Percentiles rank a stretch among this genome's conserved stretches.
Conservation (phyloP, 176 grass and related monocot species). For the Lolium multiflorum region DNA sequence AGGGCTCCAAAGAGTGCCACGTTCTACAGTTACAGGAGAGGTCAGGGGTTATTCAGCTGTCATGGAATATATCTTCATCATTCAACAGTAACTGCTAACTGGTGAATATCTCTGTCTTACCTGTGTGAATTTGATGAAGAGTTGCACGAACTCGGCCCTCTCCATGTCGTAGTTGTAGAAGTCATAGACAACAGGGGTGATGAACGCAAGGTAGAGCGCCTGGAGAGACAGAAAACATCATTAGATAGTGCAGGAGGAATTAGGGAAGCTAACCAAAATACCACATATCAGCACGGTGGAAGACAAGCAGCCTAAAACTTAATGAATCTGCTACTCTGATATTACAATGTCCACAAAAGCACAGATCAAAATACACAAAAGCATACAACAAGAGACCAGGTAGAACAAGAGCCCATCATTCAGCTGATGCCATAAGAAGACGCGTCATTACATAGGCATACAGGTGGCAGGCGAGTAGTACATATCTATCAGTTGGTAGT, state of each 20-base stretch:
- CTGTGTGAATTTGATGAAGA: constrained; percentile 78
- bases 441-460: neutral
- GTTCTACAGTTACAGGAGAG: constrained; percentile 45
- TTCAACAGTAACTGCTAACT: neutral
- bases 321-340: neutral
- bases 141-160: constrained; percentile 67
- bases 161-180: constrained; percentile 90
- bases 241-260: constrained; percentile 15
- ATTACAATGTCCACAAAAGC: neutral
- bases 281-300: too few species aligned
- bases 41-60: neutral
- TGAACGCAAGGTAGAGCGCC: constrained; percentile 61
- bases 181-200: constrained; percentile 69
- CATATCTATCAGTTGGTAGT: neutral
- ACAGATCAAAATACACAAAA: neutral
- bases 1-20: constrained; percentile 62
- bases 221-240: constrained; percentile 15
- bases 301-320: neutral
- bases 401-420: neutral
- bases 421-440: neutral
- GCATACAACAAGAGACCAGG: neutral
- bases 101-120: constrained; percentile 20
- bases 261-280: neutral
- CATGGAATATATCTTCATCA: neutral
- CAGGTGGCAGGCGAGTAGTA: neutral